These are phyloP conservation scores for Onygenales sp. DNA, from an alignment of 2,329 filamentous ascomycete species.

Conservation along the genomic window DNA sequence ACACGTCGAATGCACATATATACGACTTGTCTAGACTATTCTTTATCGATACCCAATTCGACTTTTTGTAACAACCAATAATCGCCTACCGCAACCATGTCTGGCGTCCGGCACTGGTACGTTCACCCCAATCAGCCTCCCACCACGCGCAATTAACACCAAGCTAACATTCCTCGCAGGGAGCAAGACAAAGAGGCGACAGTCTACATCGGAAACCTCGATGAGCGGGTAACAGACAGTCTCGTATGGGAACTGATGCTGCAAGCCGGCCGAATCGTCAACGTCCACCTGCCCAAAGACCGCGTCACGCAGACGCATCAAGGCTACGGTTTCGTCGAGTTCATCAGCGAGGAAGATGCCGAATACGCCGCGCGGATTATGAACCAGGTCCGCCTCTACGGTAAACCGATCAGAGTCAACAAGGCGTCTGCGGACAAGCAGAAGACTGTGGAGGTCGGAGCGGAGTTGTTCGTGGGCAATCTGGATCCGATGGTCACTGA, in stretches of 20 bases:
- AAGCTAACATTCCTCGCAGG: conserved; percentile 41
- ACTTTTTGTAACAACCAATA: no score
- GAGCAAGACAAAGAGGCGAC: conserved; percentile 98
- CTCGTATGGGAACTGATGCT: conserved; percentile 97
- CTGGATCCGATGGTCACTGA: conserved; percentile 91
- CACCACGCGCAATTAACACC: background rate
- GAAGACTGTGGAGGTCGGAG: conserved; percentile 84
- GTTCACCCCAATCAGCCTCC: conserved; percentile 9
- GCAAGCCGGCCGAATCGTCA: conserved; percentile 92
- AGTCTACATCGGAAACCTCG: conserved; percentile 95
- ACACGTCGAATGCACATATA: no score
- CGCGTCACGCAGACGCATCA: conserved; percentile 94
- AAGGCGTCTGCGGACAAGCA: conserved; percentile 91
- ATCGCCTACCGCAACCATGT: conserved; percentile 38
- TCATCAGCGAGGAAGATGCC: conserved; percentile 87
- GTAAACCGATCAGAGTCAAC: conserved; percentile 93
- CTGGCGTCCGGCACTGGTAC: conserved; percentile 68
- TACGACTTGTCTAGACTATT: no score
- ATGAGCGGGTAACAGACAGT: conserved; percentile 85
- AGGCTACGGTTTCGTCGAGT: conserved; percentile 98
- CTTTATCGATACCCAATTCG: no score
- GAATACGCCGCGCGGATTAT: conserved; percentile 95
- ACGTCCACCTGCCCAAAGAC: conserved; percentile 96
- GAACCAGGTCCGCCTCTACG: conserved; percentile 88
- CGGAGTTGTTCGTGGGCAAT: conserved; percentile 94